A percentile compares a stretch with the other conserved stretches of the same genome.
These are phyloP conservation scores for Fusarium devonianum DNA, from an alignment of 2,329 filamentous ascomycete species.

Conservation along the genomic window DNA sequence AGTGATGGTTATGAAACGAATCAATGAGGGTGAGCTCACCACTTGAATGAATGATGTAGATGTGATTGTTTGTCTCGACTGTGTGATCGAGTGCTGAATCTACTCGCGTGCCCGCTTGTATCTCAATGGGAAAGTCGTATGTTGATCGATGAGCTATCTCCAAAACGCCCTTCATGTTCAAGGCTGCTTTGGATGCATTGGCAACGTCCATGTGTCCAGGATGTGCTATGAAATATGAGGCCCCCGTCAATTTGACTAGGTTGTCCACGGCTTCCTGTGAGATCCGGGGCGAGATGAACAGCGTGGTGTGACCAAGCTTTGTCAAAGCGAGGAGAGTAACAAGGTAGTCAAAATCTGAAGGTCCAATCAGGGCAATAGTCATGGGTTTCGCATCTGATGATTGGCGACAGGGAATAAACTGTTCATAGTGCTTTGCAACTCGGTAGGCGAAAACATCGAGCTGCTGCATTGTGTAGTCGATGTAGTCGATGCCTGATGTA, in stretches of 20 bases:
- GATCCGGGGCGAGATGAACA: conserved; percentile 18
- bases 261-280: conserved; percentile 9
- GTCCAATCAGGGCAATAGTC: conserved; percentile 55
- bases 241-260: conserved; percentile 10
- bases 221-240: not conserved
- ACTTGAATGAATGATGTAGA: conserved; percentile 46
- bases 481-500: no score
- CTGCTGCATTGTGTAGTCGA: not conserved
- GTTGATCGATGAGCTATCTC: conserved; percentile 3
- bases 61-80: conserved; percentile 36
- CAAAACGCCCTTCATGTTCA: not conserved
- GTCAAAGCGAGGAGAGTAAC: conserved; percentile 60
- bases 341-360: conserved; percentile 60
- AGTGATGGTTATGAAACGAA: no score
- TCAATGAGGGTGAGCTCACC: no score
- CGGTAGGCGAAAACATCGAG: not conserved
- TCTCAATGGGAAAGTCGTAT: conserved; percentile 31
- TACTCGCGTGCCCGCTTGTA: not conserved
- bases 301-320: conserved; percentile 58
- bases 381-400: conserved; percentile 3
- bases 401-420: not conserved
- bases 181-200: not conserved
- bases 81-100: conserved; percentile 7
- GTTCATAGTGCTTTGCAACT: not conserved
- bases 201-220: not conserved